Percentiles rank a stretch among this genome's conserved stretches.
Evolutionary conservation across 306 rosid genomes (phyloP).

Genomic region (Bauhinia variegata): DNA sequence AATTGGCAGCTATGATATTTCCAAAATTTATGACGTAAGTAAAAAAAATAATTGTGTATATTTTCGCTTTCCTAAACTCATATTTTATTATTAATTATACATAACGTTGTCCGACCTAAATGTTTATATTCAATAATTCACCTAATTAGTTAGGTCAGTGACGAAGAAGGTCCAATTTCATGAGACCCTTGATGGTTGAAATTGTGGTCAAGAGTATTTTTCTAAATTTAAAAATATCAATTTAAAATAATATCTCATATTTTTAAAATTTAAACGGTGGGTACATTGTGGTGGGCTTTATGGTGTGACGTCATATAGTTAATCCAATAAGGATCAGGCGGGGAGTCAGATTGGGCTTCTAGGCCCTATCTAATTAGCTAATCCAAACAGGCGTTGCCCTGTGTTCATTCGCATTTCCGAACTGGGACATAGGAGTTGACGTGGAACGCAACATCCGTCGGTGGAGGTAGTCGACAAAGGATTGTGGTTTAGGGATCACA

Average conservation of each 20-base stretch:
- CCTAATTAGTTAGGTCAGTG: not conserved
- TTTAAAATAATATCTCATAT: too few relatives aligned
- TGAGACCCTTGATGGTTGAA: not conserved
- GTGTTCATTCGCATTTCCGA: too few relatives aligned
- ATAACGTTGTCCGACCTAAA: not conserved
- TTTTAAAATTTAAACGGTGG: not conserved
- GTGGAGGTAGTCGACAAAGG: not conserved
- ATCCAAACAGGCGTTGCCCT: too few relatives aligned
- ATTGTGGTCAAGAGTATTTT: not conserved
- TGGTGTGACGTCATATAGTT: not conserved
- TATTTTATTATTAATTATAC: too few relatives aligned
- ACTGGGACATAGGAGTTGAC: constrained; percentile 19
- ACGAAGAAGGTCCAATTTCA: not conserved
- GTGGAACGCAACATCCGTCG: constrained; percentile 21
- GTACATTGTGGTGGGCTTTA: not conserved
- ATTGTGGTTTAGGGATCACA: not conserved
- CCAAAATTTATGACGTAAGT: too few relatives aligned
- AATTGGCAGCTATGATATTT: too few relatives aligned
- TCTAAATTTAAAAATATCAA: too few relatives aligned
- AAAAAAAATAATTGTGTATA: too few relatives aligned
- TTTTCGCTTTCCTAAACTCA: too few relatives aligned
- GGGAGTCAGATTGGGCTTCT: not conserved
- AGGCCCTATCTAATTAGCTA: too few relatives aligned
- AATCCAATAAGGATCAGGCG: not conserved
- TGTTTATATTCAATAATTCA: not conserved